phyloP scores from a whole-genome alignment of 2,329 filamentous ascomycete genomes.

The Claviceps maximensis region DNA sequence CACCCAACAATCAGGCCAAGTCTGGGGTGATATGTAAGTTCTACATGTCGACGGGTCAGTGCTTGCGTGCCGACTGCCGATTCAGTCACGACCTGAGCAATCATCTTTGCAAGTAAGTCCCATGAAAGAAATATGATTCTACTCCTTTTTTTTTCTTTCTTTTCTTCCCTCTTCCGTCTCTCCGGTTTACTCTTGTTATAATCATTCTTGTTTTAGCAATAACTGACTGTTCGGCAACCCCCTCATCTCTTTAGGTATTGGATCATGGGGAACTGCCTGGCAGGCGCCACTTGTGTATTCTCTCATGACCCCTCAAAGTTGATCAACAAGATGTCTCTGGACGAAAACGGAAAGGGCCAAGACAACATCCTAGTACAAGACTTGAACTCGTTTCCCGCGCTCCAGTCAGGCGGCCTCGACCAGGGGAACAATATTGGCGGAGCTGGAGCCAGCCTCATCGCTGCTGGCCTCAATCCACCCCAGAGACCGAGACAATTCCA shows the following conservation, averaged over 20 bases:
- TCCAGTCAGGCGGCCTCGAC: slow-evolving; percentile 49
- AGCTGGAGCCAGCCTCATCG: slow-evolving; percentile 33
- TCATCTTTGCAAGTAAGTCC: slow-evolving; percentile 90
- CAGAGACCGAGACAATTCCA: slow-evolving; percentile 56
- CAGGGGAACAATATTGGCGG: slow-evolving; percentile 40
- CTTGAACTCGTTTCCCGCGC: slow-evolving; percentile 69
- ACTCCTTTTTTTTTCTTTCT: not conserved
- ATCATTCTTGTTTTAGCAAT: too few relatives aligned
- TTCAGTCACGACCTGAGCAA: slow-evolving; percentile 95
- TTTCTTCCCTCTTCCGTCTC: not conserved
- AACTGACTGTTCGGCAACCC: not conserved
- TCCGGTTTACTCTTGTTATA: not conserved
- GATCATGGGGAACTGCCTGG: slow-evolving; percentile 89
- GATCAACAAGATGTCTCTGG: slow-evolving; percentile 66
- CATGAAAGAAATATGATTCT: not conserved
- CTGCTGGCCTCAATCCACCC: slow-evolving; percentile 48
- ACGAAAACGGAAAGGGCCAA: slow-evolving; percentile 48
- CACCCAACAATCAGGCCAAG: slow-evolving; percentile 63
- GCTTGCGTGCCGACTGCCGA: slow-evolving; percentile 85
- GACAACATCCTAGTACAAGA: slow-evolving; percentile 70
- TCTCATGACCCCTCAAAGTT: slow-evolving; percentile 87
- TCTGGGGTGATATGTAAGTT: slow-evolving; percentile 94
- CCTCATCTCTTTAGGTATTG: slow-evolving; percentile 75
- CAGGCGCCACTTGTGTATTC: slow-evolving; percentile 88
- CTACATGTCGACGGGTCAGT: slow-evolving; percentile 89